Evolutionary conservation across 2,329 filamentous ascomycete species (phyloP), one percentile per base, ranked within the genome.

Genomic region (Stachybotrys echinatus): DNA sequence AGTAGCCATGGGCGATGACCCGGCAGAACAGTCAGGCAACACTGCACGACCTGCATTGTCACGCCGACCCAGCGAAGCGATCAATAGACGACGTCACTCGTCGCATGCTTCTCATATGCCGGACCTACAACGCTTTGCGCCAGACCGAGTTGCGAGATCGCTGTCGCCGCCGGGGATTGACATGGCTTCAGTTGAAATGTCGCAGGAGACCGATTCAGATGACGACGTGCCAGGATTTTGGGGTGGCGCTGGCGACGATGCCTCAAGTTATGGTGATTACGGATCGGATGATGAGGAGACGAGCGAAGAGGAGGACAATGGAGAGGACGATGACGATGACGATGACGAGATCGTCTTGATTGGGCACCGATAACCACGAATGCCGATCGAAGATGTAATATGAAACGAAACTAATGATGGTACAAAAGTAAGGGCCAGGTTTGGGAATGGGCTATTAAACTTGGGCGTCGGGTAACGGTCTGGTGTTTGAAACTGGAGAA

Each of bases 301-400:
- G 18, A 66, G 67, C 19, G 70, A 73, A 31, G 68, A 68, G 8
- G 72, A 75, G 18, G 73, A 75, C 17, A 73, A 72, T 21, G 76
- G 76, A 3, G 71, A 74, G n/a, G 76, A 78, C 7, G 72, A 76
- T 14, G 74, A 76, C 8, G 73, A 79, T 23, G 72, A 78, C 34
- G 74, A 79, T 23, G 70, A 75, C 40, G 72, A 76, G 47, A 77
- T 82, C 48, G 59, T 73, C 42, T 65, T 80, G 19, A 67, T 78
- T 54, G 76, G 76, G 22, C 76, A 80, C 56, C 63, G 73, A 49
- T 78, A 63, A 68, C 52, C 12, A 34, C 22, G 23, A 18, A 45
- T 45, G 43, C 22, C 20, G n/a, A 27, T 23, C 18, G 42, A 44
- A 27, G 12, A 21, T n/a, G n/a, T 44, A n/a, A 40, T n/a, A 20